These are phyloP conservation scores for Tylopilus subfusipes DNA, from an alignment of 768 basidiomycete genomes.

Conservation along the genomic window DNA sequence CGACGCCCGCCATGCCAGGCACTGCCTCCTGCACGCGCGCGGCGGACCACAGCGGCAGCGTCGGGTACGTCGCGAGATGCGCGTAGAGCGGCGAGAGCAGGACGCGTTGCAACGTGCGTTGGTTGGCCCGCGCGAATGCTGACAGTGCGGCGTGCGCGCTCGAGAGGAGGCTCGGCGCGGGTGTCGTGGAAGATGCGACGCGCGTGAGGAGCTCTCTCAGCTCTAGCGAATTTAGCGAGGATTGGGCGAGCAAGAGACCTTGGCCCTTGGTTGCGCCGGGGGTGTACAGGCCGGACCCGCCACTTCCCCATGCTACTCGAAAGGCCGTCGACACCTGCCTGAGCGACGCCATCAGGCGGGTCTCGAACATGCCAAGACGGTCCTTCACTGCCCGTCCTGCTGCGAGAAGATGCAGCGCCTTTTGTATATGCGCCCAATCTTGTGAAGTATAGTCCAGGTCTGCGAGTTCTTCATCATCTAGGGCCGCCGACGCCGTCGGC, in stretches of 20 bases:
- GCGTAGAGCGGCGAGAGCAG: slow-evolving; percentile 80
- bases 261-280: slow-evolving; percentile 63
- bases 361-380: slow-evolving; percentile 65
- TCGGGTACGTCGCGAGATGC: slow-evolving; percentile 69
- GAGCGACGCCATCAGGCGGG: slow-evolving; percentile 57
- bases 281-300: slow-evolving; percentile 48
- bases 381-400: slow-evolving; percentile 72
- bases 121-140: slow-evolving; percentile 67
- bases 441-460: slow-evolving; percentile 84
- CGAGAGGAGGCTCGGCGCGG: slow-evolving; percentile 42
- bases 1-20: slow-evolving; percentile 38
- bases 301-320: slow-evolving; percentile 49
- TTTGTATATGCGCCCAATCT: slow-evolving; percentile 87
- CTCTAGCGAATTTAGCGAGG: slow-evolving; percentile 77
- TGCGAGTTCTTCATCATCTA: slow-evolving; percentile 57
- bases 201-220: slow-evolving; percentile 42
- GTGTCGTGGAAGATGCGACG: slow-evolving; percentile 19
- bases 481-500: slow-evolving; percentile 24
- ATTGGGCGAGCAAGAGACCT: slow-evolving; percentile 75
- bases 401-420: slow-evolving; percentile 78
- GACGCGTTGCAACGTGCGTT: slow-evolving; percentile 73
- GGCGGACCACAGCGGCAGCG: slow-evolving; percentile 63
- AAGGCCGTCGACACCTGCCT: slow-evolving; percentile 59
- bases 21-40: slow-evolving; percentile 27
- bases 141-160: slow-evolving; percentile 54